phyloP scores from a whole-genome alignment of 148 eudicot genomes.

The Chenopodium album region DNA sequence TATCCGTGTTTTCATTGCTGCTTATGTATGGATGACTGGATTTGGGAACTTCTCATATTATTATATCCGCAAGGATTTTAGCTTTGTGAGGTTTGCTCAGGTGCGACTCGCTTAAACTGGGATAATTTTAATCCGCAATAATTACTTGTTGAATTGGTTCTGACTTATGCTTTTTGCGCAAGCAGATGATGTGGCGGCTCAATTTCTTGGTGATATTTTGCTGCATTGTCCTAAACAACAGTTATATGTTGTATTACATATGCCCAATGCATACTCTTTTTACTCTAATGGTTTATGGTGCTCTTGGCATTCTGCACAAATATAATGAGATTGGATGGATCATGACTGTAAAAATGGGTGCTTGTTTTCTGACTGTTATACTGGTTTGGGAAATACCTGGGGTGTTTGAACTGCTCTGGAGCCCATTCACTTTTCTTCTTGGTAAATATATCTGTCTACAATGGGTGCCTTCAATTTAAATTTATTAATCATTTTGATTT shows the following conservation, averaged over 20 bases:
- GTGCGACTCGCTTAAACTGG: slow-evolving; percentile 30
- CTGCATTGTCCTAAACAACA: slow-evolving; percentile 80
- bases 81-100: slow-evolving; percentile 93
- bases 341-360: slow-evolving; percentile 67
- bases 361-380: slow-evolving; percentile 80
- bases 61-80: slow-evolving; percentile 88
- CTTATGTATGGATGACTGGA: slow-evolving; percentile 99
- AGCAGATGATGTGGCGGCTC: slow-evolving; percentile 99
- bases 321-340: slow-evolving; percentile 72
- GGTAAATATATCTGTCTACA: slow-evolving; percentile 41
- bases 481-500: slow-evolving; percentile 13
- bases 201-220: slow-evolving; percentile 80
- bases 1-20: slow-evolving; percentile 86
- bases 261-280: slow-evolving; percentile 99
- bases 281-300: slow-evolving; percentile 97
- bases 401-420: slow-evolving; percentile 80
- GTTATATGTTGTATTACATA: slow-evolving; percentile 80
- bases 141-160: slow-evolving; percentile 14
- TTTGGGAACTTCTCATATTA: slow-evolving; percentile 98
- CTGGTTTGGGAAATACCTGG: slow-evolving; percentile 94
- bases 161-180: slow-evolving; percentile 21
- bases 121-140: neutral
- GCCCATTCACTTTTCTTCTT: slow-evolving; percentile 76
- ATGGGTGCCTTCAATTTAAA: neutral
- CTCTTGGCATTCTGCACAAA: slow-evolving; percentile 77